Evolutionary conservation across 2,329 filamentous ascomycete species (phyloP), one percentile per base, ranked within the genome.

Genomic region (Didymella glomerata): DNA sequence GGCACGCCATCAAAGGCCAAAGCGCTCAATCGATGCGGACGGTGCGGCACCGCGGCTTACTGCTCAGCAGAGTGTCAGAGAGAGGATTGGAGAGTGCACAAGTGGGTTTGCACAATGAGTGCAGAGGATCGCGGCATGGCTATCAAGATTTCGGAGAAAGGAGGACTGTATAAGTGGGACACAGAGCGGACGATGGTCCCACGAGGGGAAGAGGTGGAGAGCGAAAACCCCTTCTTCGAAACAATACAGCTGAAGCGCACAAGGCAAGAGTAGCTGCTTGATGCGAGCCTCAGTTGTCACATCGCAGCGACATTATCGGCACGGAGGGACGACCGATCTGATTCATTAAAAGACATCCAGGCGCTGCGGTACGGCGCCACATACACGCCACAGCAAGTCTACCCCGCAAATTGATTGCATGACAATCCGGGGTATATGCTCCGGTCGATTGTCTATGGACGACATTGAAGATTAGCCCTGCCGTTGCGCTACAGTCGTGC

Each of bases 11-110:
- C 16, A n/a, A 25, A 22, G 6, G 22, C 30, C 5, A 55, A 41
- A 34, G 14, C 48, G 22, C 32, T 69, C 4, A 62, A 68, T 40
- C 58, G 68, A 1, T 70, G 68, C 36, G 67, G 68, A 0, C 53
- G 63, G 11, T 70, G 68, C 40, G 68, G 68, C 1, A 70, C 67
- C 0, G 66, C 68, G 10, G 66, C 67, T 8, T 70, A 70, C 40
- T 69, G 68, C 32, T 60, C 61, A 16, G 46, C 46, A 20, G 41
- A 38, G 6, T 70, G 68, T 40, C 68, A 70, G 40, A 63, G 50
- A 20, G 40, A 38, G 7, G 67, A 70, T 9, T 70, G 68, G 68
- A 63, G 54, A 8, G 67, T 69, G 27, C 68, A 70, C 25, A 69
- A 67, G 45, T 53, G 62, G 41, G 49, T 69, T 7, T 70, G 68